Percentiles rank a stretch among this genome's conserved stretches.
phyloP scores from a whole-genome alignment of 2,329 filamentous ascomycete genomes.

The Ascochyta rabiei region DNA sequence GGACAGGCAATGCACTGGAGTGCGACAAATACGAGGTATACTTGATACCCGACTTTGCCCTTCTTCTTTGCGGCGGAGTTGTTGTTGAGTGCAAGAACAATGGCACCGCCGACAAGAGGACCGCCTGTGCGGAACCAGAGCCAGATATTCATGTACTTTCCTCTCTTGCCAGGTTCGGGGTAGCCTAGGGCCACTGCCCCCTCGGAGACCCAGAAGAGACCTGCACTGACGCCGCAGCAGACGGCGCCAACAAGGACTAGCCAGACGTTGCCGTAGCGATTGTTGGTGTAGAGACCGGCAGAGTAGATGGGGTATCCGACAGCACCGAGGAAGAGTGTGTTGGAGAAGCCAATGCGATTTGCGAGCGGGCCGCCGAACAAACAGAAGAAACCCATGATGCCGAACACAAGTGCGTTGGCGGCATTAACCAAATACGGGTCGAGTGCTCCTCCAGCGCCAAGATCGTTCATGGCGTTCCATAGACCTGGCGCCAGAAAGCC shows the following conservation, averaged over 20 bases:
- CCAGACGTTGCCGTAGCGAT: conserved; percentile 59
- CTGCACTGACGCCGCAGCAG: conserved; percentile 56
- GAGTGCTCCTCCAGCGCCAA: conserved; percentile 60
- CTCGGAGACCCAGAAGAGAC: conserved; percentile 59
- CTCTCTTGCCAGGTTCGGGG: conserved; percentile 55
- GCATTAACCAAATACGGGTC: conserved; percentile 60
- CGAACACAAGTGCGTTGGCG: conserved; percentile 60
- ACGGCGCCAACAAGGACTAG: conserved; percentile 58
- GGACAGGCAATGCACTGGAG: conserved; percentile 48
- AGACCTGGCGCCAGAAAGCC: conserved; percentile 59
- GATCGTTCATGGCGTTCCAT: conserved; percentile 63
- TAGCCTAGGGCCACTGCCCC: conserved; percentile 59
- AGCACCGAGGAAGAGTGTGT: conserved; percentile 54
- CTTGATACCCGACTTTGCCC: conserved; percentile 45
- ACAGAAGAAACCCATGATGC: conserved; percentile 55
- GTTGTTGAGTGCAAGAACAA: conserved; percentile 55
- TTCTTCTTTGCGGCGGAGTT: conserved; percentile 35
- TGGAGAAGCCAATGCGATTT: conserved; percentile 56
- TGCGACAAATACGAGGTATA: conserved; percentile 53
- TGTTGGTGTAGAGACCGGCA: conserved; percentile 55
- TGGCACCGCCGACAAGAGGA: conserved; percentile 55
- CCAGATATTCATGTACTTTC: conserved; percentile 57
- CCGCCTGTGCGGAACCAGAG: conserved; percentile 59
- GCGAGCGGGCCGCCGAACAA: conserved; percentile 57
- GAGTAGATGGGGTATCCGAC: conserved; percentile 57